Evolutionary conservation across 1,139 yeast genomes (phyloP).

Genomic region (Yamadazyma taylorii): DNA sequence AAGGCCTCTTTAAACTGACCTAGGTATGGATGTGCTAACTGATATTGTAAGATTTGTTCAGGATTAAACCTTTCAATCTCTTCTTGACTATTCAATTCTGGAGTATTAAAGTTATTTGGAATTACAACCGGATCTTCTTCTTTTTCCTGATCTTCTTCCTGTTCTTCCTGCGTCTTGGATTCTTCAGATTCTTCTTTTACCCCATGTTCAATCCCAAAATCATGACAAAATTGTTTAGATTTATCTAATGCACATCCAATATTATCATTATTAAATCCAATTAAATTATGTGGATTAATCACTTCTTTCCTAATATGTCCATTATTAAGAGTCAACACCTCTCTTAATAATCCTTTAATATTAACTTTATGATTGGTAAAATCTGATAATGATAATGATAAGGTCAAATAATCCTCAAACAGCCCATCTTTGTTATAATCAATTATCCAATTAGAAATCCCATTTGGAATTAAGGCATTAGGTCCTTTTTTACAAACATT

Average conservation of each 20-base stretch:
- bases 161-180: too few relatives aligned
- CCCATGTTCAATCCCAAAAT: slow-evolving; percentile 22
- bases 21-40: slow-evolving; percentile 6
- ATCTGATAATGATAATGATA: slow-evolving; percentile 35
- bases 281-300: slow-evolving; percentile 8
- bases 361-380: slow-evolving; percentile 32
- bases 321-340: slow-evolving; percentile 21
- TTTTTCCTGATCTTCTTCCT: slow-evolving; percentile 12
- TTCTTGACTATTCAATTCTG: slow-evolving; percentile 1
- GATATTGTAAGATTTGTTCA: slow-evolving; percentile 2
- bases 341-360: slow-evolving; percentile 31
- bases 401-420: slow-evolving; percentile 29
- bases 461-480: slow-evolving; percentile 40
- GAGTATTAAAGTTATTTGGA: background rate
- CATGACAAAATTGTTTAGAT: slow-evolving; percentile 28
- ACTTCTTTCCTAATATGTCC: slow-evolving; percentile 17
- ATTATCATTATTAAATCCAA: slow-evolving; percentile 29
- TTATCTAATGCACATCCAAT: slow-evolving; percentile 33
- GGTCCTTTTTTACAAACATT: slow-evolving; percentile 27
- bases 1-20: slow-evolving; percentile 14
- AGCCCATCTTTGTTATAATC: slow-evolving; percentile 5
- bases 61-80: slow-evolving; percentile 1
- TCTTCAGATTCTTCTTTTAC: slow-evolving; percentile 1
- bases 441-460: slow-evolving; percentile 34
- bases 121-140: background rate